phyloP scores from a whole-genome alignment of 805 yeast species.

The Zygosaccharomyces siamensis region DNA sequence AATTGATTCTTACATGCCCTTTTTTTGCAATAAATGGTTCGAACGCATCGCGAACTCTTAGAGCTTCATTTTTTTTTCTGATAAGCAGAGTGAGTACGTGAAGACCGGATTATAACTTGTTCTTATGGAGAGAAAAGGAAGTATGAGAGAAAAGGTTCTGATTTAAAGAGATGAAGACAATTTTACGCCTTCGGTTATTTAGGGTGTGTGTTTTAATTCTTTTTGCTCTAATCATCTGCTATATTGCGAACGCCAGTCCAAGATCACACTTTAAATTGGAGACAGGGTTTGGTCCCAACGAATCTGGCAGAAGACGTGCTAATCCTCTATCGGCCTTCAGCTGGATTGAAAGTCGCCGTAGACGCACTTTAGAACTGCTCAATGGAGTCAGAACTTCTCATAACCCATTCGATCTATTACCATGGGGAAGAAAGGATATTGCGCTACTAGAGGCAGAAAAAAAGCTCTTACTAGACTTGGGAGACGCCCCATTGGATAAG shows the following conservation, averaged over 20 bases:
- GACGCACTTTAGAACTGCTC: not conserved
- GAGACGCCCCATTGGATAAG: slow-evolving; percentile 7
- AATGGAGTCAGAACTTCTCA: not conserved
- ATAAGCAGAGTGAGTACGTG: not conserved
- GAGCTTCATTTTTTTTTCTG: not conserved
- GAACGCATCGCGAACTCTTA: not conserved
- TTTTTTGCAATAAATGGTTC: not conserved
- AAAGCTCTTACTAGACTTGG: slow-evolving; percentile 10
- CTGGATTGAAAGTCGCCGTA: slow-evolving; percentile 11
- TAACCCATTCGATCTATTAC: not conserved
- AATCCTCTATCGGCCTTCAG: slow-evolving; percentile 6
- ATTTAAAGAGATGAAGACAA: not conserved
- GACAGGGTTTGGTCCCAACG: slow-evolving; percentile 1
- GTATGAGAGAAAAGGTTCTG: not conserved
- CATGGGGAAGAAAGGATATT: not conserved
- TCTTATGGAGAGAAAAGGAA: not conserved
- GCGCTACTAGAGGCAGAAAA: slow-evolving; percentile 5
- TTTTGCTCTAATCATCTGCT: not conserved
- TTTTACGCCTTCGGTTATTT: not conserved
- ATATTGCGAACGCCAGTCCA: not conserved
- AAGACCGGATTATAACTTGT: not conserved
- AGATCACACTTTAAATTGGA: not conserved
- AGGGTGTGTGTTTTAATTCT: not conserved
- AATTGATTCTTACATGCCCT: not conserved
- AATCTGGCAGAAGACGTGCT: slow-evolving; percentile 6